Percentiles rank a stretch among this genome's conserved stretches.
Evolutionary conservation across 805 yeast species (phyloP).

Genomic region (Schwanniomyces polymorphus): DNA sequence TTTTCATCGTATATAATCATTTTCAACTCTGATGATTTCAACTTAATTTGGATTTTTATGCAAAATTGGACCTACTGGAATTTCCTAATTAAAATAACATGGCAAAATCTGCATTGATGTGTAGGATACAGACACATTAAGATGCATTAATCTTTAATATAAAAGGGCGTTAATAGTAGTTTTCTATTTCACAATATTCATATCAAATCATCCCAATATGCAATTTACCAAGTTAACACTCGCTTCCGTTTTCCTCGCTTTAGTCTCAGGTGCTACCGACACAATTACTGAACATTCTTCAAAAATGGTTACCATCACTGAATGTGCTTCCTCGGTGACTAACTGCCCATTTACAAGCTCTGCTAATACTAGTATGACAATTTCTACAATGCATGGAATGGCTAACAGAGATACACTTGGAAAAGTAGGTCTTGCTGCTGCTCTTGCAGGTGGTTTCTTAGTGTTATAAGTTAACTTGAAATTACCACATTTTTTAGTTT

Average conservation of each 20-base stretch:
- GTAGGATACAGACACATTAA: too few relatives aligned
- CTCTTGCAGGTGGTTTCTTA: constrained; percentile 8
- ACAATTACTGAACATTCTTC: constrained; percentile 2
- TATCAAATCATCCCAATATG: not conserved
- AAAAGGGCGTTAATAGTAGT: not conserved
- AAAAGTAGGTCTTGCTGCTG: constrained; percentile 12
- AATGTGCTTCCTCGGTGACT: not conserved
- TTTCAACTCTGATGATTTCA: not conserved
- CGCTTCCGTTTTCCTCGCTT: not conserved
- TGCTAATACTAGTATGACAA: constrained; percentile 5
- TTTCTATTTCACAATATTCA: not conserved
- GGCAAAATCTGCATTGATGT: too few relatives aligned
- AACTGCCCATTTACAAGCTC: not conserved
- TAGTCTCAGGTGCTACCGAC: not conserved
- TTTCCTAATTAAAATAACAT: too few relatives aligned
- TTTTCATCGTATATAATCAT: not conserved
- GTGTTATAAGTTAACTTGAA: constrained; percentile 7
- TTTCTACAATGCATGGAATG: constrained; percentile 6
- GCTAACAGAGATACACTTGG: constrained; percentile 6
- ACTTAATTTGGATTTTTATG: too few relatives aligned
- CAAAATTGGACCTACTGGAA: too few relatives aligned
- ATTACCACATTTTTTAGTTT: not conserved
- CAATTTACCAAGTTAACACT: not conserved
- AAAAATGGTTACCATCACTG: constrained; percentile 3
- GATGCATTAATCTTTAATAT: not conserved